Base-by-base conservation (phyloP, 2,329 filamentous ascomycete genomes). In the Penicillium corylophilum region DNA sequence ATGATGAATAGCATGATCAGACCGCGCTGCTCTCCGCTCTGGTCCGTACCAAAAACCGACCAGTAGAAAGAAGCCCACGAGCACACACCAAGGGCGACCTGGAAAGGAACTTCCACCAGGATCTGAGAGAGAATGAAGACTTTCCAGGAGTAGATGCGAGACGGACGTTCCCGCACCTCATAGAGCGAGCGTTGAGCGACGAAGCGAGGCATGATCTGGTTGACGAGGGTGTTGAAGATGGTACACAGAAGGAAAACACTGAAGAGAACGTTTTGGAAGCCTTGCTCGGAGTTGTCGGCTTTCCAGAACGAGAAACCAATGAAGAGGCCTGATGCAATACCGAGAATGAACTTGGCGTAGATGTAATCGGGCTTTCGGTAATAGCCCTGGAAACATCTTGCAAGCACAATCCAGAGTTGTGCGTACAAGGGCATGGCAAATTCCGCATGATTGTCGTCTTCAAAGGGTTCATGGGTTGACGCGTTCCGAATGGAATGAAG, bases 341-440 rank as follows among this genome's bases (percentile, higher is more conserved):
- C 88, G 15, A 93, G 82, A 2, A 80, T 75, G 1, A 80, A 70
- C 77, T 95, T 94, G 64, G 87, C 84, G 78, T 90, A 92, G 70
- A 95, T 89, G 75, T 95, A 94, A 6, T 84, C 82, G 0, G 90
- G 90, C 1, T 85, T 89, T 53, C 90, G 86, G 88, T 89, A 95
- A 79, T 92, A 93, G 69, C 93, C 88, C 69, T 91, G 82, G 76
- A 93, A 92, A 23, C 91, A 86, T 62, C 90, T 88, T 57, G 78
- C 69, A 10, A 82, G 80, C 45, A 90, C 88, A 63, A 83, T 77
- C 46, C 70, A 73, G 28, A 91, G 74, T 70, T 95, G 90, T 3
- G 73, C 64, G 33, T 56, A 64, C 64, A 92, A 88, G 0, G 87
- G 80, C 10, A 87, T 86, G 3, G 90, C 90, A 53, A 93, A 94